Percentiles rank a stretch among this genome's conserved stretches.
These are phyloP conservation scores for Naegleria gruberi DNA, from an alignment of 208 protist genomes.

Conservation along the genomic window DNA sequence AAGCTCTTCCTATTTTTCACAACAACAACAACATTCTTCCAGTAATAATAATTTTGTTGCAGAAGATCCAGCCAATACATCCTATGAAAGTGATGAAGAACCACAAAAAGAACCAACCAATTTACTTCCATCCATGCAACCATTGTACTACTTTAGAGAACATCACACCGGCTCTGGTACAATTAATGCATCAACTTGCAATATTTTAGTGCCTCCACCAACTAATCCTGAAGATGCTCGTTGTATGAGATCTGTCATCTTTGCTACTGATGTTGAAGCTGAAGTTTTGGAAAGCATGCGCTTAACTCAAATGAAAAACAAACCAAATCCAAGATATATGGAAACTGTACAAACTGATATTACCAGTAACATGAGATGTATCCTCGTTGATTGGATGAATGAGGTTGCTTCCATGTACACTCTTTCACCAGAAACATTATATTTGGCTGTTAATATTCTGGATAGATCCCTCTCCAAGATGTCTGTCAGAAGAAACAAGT, in stretches of 20 bases:
- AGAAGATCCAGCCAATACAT: no score
- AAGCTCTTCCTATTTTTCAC: no score
- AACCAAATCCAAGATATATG: constrained; percentile 44
- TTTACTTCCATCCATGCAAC: background rate
- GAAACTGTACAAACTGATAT: constrained; percentile 66
- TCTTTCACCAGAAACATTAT: constrained; percentile 86
- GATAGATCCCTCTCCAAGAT: constrained; percentile 71
- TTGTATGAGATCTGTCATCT: background rate
- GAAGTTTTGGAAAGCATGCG: background rate
- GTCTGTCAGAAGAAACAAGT: constrained; percentile 36
- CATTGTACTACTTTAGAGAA: background rate
- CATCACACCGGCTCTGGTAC: background rate
- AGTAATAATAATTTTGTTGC: no score
- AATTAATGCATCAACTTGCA: background rate
- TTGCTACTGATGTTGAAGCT: background rate
- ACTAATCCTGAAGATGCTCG: background rate
- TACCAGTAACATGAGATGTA: constrained; percentile 83
- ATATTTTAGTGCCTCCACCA: background rate
- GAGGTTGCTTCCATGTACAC: constrained; percentile 88
- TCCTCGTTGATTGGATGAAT: constrained; percentile 93
- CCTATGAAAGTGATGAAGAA: background rate
- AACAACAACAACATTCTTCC: no score
- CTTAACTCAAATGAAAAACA: background rate
- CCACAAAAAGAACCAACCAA: background rate
- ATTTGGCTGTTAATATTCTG: constrained; percentile 86